Base-by-base conservation (phyloP, 1,284 basidiomycete species). In the Apiotrichum veenhuisii region DNA sequence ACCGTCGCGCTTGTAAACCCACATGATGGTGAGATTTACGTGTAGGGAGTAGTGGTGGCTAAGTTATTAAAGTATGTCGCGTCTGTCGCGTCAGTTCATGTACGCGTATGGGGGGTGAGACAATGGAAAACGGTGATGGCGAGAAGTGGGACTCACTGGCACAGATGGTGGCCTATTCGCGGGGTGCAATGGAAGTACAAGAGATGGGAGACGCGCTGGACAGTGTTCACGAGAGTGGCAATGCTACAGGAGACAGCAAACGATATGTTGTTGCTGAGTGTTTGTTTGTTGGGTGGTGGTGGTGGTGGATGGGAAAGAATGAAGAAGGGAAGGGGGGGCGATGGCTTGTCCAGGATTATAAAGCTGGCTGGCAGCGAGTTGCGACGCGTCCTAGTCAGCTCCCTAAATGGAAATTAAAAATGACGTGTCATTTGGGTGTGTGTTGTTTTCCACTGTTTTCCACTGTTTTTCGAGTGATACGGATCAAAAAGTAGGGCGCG, bases 1-100 rank as follows among this genome's bases (percentile, higher is more conserved):
- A 43, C 75, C 75, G 59, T 75, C 73, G 53, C 75, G 73, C 66
- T 77, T 77, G 69, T 68, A 77, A 44, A 77, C 66, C 64, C 64
- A 70, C 71, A 74, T 73, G 20, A 70, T 72, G 25, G 63, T 67
- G 63, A 59, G 41, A 15, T 20, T 50, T 34, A 46, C 30, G 26
- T 37, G 36, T 18, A 20, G 30, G n/a, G 11, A 46, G 8, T 8
- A n/a, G 44, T 5, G 18, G 44, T 12, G n/a, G 17, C 9, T 9
- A 18, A 27, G 17, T 27, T 2, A 26, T 9, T 18, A 17, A 25
- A 12, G 42, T 26, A 20, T 41, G 18, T 41, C 40, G 23, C 25
- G 42, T 25, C 42, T 44, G 42, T 42, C 50, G 30, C 45, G 52
- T 54, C 37, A 47, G 20, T 25, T n/a, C 22, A 27, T 30, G 33